Evolutionary conservation across 1,284 basidiomycete species (phyloP).

Genomic region (Pseudozyma sp.): DNA sequence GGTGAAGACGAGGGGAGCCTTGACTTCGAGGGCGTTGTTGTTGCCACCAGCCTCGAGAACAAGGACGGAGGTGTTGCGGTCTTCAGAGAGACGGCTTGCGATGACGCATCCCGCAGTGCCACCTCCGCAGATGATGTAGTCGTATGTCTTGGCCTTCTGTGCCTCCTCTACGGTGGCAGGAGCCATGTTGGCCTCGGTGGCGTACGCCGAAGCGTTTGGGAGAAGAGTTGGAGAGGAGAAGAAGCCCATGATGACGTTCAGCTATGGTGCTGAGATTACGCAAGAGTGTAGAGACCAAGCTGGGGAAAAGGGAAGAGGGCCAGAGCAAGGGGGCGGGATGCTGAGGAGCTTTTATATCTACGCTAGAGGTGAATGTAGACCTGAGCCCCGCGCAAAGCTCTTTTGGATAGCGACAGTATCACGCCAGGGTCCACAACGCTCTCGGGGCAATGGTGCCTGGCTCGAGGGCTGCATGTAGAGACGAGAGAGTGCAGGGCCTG

Average conservation of each 20-base stretch:
- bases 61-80: constrained; percentile 51
- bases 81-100: constrained; percentile 53
- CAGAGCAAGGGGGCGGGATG: too few relatives aligned
- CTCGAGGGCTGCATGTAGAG: too few relatives aligned
- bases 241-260: constrained; percentile 50
- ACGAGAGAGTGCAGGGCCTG: too few relatives aligned
- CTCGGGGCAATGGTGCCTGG: too few relatives aligned
- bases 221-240: constrained; percentile 36
- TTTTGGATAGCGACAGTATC: too few relatives aligned
- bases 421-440: too few relatives aligned
- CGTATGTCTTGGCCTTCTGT: constrained; percentile 45
- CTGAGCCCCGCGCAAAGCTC: too few relatives aligned
- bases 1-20: constrained; percentile 51
- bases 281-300: too few relatives aligned
- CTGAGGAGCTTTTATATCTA: too few relatives aligned
- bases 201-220: constrained; percentile 35
- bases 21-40: constrained; percentile 50
- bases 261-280: too few relatives aligned
- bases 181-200: constrained; percentile 38
- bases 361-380: too few relatives aligned
- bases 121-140: constrained; percentile 57
- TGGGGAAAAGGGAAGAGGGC: neutral
- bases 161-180: constrained; percentile 39
- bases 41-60: constrained; percentile 58
- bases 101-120: constrained; percentile 61